Evolutionary conservation across 2,329 filamentous ascomycete species (phyloP), one percentile per base, ranked within the genome.

Genomic region (Calonectria pseudoreteaudii): DNA sequence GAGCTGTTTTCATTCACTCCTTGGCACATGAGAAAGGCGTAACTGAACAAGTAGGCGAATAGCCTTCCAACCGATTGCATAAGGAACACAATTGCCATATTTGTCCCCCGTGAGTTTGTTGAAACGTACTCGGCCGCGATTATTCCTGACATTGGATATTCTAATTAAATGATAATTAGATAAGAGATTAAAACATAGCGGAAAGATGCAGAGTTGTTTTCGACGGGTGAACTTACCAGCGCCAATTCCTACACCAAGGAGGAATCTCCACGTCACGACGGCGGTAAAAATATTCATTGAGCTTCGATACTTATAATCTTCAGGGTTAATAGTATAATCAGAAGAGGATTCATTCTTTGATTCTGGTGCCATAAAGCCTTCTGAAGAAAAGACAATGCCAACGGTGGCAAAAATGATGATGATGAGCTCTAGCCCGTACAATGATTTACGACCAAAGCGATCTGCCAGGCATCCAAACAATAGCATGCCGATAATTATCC

Each of bases 21-120:
- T 6, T 67, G 68, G 38, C 64, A 58, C 14, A 64, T 79, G 26
- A 88, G 84, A 1, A 85, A 82, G 41, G 87, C 88, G 76, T 89
- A 89, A 78, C 89, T 88, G 77, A 89, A 85, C 85, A 87, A 88
- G 77, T 87, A 89, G 13, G 87, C 86, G 23, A 89, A 80, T 83
- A 88, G 87, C 65, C 85, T 86, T 64, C 87, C 88, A 47, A 85
- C 64, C 2, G 80, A 78, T 70, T 82, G 81, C 74, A 79, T 79
- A 9, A 78, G 67, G 53, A 81, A 82, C 20, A 83, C 77, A 23
- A 78, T 74, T 3, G 81, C 79, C 26, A 83, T 70, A 75, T 81
- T 80, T 10, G 73, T 75, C 10, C 77, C 78, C 30, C 81, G 70
- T 11, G 75, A 80, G 16, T 77, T 53, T 9, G 81, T 83, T 1